Conservation (phyloP, 257 asterid species). For the Solanum medicagineum region DNA sequence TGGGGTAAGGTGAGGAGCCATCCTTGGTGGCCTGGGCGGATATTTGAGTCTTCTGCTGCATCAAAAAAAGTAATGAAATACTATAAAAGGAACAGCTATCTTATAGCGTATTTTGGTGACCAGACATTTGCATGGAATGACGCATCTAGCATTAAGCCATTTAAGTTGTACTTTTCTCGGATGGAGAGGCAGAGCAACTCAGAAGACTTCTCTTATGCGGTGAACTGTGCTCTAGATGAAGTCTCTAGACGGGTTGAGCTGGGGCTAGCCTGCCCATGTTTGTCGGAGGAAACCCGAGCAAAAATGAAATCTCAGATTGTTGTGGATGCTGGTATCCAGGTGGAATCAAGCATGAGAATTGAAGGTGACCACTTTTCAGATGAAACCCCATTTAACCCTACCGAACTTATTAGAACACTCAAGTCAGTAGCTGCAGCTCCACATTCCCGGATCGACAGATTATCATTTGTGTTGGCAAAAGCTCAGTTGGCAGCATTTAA, state of each 20-base stretch:
- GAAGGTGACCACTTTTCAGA: conserved; percentile 28
- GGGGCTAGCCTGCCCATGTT: conserved; percentile 64
- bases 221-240: conserved; percentile 50
- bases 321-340: conserved; percentile 34
- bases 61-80: conserved; percentile 36
- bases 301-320: conserved; percentile 29
- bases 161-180: conserved; percentile 30
- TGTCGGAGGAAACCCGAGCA: conserved; percentile 25
- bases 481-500: conserved; percentile 51
- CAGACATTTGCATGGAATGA: conserved; percentile 77
- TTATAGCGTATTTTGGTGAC: conserved; percentile 78
- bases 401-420: conserved; percentile 21
- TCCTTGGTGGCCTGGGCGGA: conserved; percentile 98
- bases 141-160: conserved; percentile 45
- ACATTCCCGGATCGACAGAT: conserved; percentile 8
- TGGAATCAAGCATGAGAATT: conserved; percentile 17
- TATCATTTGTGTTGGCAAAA: conserved; percentile 25
- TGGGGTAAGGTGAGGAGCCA: conserved; percentile 92
- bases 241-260: conserved; percentile 44
- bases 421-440: conserved; percentile 44
- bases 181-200: conserved; percentile 52
- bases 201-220: conserved; percentile 33
- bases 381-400: conserved; percentile 33
- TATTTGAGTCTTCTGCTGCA: conserved; percentile 54
- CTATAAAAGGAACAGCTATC: conserved; percentile 32